These are phyloP conservation scores for Kodamaea sagamina DNA, from an alignment of 805 yeast genomes.

Conservation along the genomic window DNA sequence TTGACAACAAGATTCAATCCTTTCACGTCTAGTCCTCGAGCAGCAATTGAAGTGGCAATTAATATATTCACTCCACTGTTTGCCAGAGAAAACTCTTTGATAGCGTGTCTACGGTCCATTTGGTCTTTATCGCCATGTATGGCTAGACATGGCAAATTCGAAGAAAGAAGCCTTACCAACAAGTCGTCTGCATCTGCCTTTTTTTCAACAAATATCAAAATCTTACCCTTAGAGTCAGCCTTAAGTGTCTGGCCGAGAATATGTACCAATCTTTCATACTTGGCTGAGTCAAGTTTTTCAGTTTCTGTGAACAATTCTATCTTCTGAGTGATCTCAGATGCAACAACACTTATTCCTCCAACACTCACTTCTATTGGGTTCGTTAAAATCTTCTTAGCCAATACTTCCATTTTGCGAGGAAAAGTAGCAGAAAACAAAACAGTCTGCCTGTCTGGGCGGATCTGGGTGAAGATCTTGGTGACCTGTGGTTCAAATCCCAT, in stretches of 20 bases:
- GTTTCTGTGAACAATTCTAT: slow-evolving; percentile 52
- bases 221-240: slow-evolving; percentile 43
- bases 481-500: slow-evolving; percentile 98
- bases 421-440: slow-evolving; percentile 94
- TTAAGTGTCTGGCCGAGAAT: slow-evolving; percentile 51
- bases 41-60: slow-evolving; percentile 92
- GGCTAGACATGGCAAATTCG: slow-evolving; percentile 61
- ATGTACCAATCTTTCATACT: slow-evolving; percentile 42
- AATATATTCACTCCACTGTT: slow-evolving; percentile 61
- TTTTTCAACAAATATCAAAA: slow-evolving; percentile 82
- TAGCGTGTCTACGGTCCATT: slow-evolving; percentile 72
- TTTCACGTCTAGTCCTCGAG: slow-evolving; percentile 94
- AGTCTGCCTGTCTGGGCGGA: slow-evolving; percentile 85
- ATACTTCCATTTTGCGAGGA: slow-evolving; percentile 72
- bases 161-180: slow-evolving; percentile 50
- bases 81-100: slow-evolving; percentile 60
- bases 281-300: slow-evolving; percentile 49
- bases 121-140: slow-evolving; percentile 95
- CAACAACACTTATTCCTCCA: slow-evolving; percentile 79
- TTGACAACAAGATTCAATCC: slow-evolving; percentile 78
- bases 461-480: slow-evolving; percentile 68
- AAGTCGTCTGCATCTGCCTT: slow-evolving; percentile 84
- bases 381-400: slow-evolving; percentile 65
- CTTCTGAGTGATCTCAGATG: slow-evolving; percentile 73
- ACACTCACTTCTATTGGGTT: slow-evolving; percentile 76